Conservation (phyloP, 1,139 yeast species). For the Pichia sp. region DNA sequence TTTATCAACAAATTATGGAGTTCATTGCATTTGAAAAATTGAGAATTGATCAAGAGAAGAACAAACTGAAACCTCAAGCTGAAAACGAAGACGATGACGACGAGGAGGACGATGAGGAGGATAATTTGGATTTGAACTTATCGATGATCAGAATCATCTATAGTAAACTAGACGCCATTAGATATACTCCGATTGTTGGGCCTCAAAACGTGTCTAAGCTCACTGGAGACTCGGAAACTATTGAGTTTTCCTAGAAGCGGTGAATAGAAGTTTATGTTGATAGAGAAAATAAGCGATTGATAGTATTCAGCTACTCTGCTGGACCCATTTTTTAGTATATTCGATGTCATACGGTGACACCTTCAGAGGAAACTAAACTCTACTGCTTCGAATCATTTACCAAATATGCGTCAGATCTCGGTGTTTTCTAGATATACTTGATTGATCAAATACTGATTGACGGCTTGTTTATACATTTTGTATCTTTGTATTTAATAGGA, state of each 20-base stretch:
- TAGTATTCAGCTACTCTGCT: background rate
- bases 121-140: slow-evolving; percentile 48
- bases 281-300: slow-evolving; percentile 24
- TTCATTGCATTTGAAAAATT: slow-evolving; percentile 43
- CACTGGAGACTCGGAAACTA: slow-evolving; percentile 62
- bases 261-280: no score
- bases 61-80: slow-evolving; percentile 2
- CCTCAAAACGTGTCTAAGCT: slow-evolving; percentile 63
- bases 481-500: no score
- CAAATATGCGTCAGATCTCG: no score
- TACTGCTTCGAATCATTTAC: no score
- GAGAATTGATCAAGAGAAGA: slow-evolving; percentile 27
- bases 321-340: no score
- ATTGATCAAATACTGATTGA: no score
- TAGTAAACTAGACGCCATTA: slow-evolving; percentile 75
- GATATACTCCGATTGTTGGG: slow-evolving; percentile 82
- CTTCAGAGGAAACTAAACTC: no score
- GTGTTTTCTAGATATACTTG: no score
- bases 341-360: no score
- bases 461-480: no score
- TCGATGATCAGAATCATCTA: slow-evolving; percentile 60
- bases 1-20: slow-evolving; percentile 66
- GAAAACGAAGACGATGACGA: slow-evolving; percentile 20
- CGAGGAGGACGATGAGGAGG: slow-evolving; percentile 22
- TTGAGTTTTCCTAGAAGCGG: slow-evolving; percentile 40